Evolutionary conservation across 2,329 filamentous ascomycete genomes (phyloP), one percentile per base, ranked within the genome.

Genomic region (Thelonectria rubi): DNA sequence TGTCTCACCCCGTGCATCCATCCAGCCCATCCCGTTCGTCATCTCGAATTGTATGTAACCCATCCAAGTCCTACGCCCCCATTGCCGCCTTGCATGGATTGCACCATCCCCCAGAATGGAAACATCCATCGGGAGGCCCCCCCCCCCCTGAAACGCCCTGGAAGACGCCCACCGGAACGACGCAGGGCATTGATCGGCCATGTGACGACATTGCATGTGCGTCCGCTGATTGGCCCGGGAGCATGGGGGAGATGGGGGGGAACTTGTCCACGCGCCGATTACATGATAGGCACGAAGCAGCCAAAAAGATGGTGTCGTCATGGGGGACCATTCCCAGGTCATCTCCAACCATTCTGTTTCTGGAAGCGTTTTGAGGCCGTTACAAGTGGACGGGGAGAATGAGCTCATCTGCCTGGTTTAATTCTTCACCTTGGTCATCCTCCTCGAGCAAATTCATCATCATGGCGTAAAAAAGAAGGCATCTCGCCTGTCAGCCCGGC

Each of bases 401-500:
- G 51, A 24, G 51, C 51, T 12, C 39, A 54, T 54, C 51, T 54
- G 51, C 51, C 54, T 50, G 18, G 26, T 21, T 18, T 56, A 8
- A 12, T 11, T 37, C 18, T 32, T 20, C 47, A 34, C 47, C 37
- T 18, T 14, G 24, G 6, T 37, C 55, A 3, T 21, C 34, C 37
- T 21, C n/a, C n/a, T 49, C 42, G 12, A 10, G 43, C 26, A 17
- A 45, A n/a, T 32, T 48, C 21, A 37, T 48, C 34, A 18, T 32
- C 10, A 17, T 17, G 5, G 6, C 18, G 42, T 20, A 21, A 20
- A 18, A n/a, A 30, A 5, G 26, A 30, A 7, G 12, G 17, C 18
- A 20, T 45, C 17, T 21, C 12, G 17, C 42, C 53, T 62, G 57
- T 63, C 63, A 62, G 62, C 51, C 69, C 68, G 62, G 58, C 46